Conservation (phyloP, 2,329 filamentous ascomycete species). For the Cyphellophora europaea region DNA sequence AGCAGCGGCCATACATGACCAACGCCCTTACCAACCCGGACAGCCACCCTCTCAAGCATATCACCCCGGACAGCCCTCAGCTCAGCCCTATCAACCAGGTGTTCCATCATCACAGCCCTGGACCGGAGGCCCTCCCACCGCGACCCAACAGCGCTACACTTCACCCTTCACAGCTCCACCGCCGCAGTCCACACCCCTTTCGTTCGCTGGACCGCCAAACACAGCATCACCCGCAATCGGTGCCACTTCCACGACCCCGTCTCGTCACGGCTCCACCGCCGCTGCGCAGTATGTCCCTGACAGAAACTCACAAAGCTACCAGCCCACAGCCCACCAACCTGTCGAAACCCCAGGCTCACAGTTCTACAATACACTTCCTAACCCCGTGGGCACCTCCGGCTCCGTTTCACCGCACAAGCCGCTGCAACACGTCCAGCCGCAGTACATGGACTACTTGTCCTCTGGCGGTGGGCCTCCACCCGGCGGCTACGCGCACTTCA, state of each 20-base stretch:
- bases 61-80: constrained; percentile 7
- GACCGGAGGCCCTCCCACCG: constrained; percentile 6
- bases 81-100: constrained; percentile 17
- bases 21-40: constrained; percentile 22
- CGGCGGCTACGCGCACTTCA: constrained; percentile 30
- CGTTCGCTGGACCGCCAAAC: constrained; percentile 13
- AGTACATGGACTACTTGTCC: constrained; percentile 24
- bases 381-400: constrained; percentile 8
- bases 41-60: constrained; percentile 7
- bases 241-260: constrained; percentile 7
- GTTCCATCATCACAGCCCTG: constrained; percentile 5
- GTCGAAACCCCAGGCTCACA: constrained; percentile 20
- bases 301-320: constrained; percentile 1
- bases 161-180: constrained; percentile 8
- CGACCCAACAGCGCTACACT: constrained; percentile 8
- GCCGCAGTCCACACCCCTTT: constrained; percentile 9
- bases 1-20: constrained; percentile 31
- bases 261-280: constrained; percentile 10
- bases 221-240: constrained; percentile 5
- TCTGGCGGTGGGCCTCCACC: constrained; percentile 14
- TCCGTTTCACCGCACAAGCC: constrained; percentile 18
- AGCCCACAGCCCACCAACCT: constrained; percentile 11
- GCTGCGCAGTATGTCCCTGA: constrained; percentile 12
- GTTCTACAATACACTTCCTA: constrained; percentile 17
- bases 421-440: constrained; percentile 23